These are phyloP conservation scores for Microbotryum saponariae DNA, from an alignment of 1,284 basidiomycete species.

Conservation along the genomic window DNA sequence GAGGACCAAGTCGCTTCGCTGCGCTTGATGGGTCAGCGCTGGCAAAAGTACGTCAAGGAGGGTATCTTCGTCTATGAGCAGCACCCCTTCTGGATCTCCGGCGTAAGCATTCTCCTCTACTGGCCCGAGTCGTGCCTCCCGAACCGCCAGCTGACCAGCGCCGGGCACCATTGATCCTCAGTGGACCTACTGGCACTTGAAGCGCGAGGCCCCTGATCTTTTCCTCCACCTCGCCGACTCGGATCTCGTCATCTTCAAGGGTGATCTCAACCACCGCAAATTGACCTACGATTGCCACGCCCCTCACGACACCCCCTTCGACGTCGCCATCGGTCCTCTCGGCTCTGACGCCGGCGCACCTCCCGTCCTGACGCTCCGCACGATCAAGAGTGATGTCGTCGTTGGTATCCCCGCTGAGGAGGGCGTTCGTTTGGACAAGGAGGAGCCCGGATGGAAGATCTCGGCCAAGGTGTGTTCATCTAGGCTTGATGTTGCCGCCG, in stretches of 20 bases:
- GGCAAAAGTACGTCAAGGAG: constrained; percentile 94
- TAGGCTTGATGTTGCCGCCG: background rate
- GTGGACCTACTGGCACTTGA: constrained; percentile 65
- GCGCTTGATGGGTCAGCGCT: constrained; percentile 69
- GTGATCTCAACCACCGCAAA: constrained; percentile 86
- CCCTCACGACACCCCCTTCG: constrained; percentile 82
- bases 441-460: constrained; percentile 94
- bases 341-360: constrained; percentile 82
- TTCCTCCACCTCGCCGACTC: constrained; percentile 86
- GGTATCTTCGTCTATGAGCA: constrained; percentile 94
- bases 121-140: constrained; percentile 8
- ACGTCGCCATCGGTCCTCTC: constrained; percentile 86
- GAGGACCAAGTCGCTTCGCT: constrained; percentile 77
- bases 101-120: constrained; percentile 61
- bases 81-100: constrained; percentile 79
- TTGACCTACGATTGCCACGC: constrained; percentile 82
- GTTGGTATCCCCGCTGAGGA: constrained; percentile 55
- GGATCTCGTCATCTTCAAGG: constrained; percentile 93
- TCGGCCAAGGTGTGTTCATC: constrained; percentile 42
- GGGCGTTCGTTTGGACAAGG: constrained; percentile 72
- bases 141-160: background rate
- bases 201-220: constrained; percentile 79
- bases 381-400: constrained; percentile 73
- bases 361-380: constrained; percentile 60
- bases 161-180: background rate